Percentiles rank a stretch among this genome's conserved stretches.
These are phyloP conservation scores for Nakazawaea ishiwadae DNA, from an alignment of 805 yeast genomes.

Conservation along the genomic window DNA sequence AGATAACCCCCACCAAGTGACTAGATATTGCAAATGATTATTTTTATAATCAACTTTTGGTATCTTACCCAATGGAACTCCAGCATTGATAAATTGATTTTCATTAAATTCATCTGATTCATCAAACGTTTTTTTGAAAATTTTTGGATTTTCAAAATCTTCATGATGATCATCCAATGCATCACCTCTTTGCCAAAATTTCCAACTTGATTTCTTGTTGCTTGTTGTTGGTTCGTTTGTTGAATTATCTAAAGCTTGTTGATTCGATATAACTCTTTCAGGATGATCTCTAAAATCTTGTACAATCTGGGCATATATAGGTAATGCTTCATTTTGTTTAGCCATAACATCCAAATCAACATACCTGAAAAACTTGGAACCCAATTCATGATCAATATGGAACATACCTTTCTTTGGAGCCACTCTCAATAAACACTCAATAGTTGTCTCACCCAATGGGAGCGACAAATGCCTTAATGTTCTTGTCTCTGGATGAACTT, in stretches of 20 bases:
- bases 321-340: slow-evolving; percentile 55
- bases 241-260: neutral
- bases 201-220: slow-evolving; percentile 21
- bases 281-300: slow-evolving; percentile 64
- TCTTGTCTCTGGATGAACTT: slow-evolving; percentile 50
- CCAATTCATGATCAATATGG: slow-evolving; percentile 66
- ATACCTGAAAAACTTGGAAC: slow-evolving; percentile 67
- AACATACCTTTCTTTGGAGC: slow-evolving; percentile 58
- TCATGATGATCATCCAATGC: too few relatives aligned
- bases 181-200: slow-evolving; percentile 28
- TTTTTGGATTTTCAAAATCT: slow-evolving; percentile 7
- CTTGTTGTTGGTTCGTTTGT: neutral
- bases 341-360: slow-evolving; percentile 85
- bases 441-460: slow-evolving; percentile 67
- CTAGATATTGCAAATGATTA: slow-evolving; percentile 85
- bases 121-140: slow-evolving; percentile 5
- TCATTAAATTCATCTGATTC: slow-evolving; percentile 18
- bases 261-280: slow-evolving; percentile 27
- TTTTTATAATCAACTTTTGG: slow-evolving; percentile 83
- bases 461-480: slow-evolving; percentile 62
- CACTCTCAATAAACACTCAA: slow-evolving; percentile 69
- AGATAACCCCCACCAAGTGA: slow-evolving; percentile 93
- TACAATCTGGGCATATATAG: slow-evolving; percentile 73
- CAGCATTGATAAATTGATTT: slow-evolving; percentile 63
- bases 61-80: slow-evolving; percentile 83